Conservation (phyloP, 352 stramenopile genomes). For the Phytophthora fragariae region DNA sequence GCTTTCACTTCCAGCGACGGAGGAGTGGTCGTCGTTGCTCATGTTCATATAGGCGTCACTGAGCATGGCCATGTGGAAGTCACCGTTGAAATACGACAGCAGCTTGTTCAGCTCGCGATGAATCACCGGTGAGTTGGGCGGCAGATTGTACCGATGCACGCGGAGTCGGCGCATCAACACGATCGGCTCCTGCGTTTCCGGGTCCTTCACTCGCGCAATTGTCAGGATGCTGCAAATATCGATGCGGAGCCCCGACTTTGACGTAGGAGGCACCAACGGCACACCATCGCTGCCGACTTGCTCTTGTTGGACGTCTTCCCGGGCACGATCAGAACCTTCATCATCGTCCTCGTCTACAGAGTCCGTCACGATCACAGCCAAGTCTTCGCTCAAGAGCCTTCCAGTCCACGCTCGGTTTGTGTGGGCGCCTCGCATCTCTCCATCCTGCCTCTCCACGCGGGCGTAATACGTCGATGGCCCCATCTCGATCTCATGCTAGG, state of each 20-base stretch:
- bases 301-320: slow-evolving; percentile 14
- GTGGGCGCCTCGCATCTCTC: slow-evolving; percentile 44
- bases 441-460: slow-evolving; percentile 47
- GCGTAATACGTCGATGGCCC: slow-evolving; percentile 45
- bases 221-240: slow-evolving; percentile 44
- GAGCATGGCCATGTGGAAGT: slow-evolving; percentile 58
- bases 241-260: slow-evolving; percentile 34
- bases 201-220: slow-evolving; percentile 36
- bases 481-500: slow-evolving; percentile 42
- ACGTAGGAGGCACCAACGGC: slow-evolving; percentile 15
- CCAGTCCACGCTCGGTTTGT: slow-evolving; percentile 50
- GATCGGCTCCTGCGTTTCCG: slow-evolving; percentile 26
- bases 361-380: slow-evolving; percentile 50
- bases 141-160: slow-evolving; percentile 59
- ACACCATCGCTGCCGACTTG: slow-evolving; percentile 30
- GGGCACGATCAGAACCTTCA: slow-evolving; percentile 27
- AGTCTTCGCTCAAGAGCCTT: slow-evolving; percentile 47
- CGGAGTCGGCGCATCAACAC: slow-evolving; percentile 51
- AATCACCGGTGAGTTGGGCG: slow-evolving; percentile 47
- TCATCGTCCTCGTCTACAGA: slow-evolving; percentile 61
- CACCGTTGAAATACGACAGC: slow-evolving; percentile 56
- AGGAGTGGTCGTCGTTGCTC: slow-evolving; percentile 19
- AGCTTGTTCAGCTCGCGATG: slow-evolving; percentile 47
- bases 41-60: slow-evolving; percentile 44
- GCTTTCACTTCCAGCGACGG: slow-evolving; percentile 25